Conservation (phyloP, 140 eudicot species). For the Anethum foeniculum region DNA sequence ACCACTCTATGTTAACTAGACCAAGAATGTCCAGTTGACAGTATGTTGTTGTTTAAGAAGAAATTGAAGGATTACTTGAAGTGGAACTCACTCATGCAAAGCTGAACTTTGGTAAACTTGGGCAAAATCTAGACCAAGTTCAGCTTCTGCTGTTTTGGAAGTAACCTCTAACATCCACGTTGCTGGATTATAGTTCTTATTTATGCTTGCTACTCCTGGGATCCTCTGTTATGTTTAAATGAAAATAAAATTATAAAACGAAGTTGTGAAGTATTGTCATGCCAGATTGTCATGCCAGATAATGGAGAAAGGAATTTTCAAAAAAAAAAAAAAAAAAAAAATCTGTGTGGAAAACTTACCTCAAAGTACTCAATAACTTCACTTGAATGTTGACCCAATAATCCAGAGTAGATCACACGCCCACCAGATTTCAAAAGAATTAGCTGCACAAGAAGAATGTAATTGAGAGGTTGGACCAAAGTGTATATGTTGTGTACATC, state of each 20-base stretch:
- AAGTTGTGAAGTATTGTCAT: neutral
- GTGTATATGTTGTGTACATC: neutral
- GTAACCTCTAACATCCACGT: constrained; percentile 90
- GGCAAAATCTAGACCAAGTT: constrained; percentile 68
- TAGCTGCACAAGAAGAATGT: constrained; percentile 37
- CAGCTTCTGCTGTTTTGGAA: constrained; percentile 65
- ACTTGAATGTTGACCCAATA: constrained; percentile 59
- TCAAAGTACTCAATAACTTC: constrained; percentile 69
- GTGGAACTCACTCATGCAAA: constrained; percentile 46
- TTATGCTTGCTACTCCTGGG: constrained; percentile 66
- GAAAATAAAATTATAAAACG: neutral
- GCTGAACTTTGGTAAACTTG: constrained; percentile 44
- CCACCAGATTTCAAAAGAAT: constrained; percentile 80
- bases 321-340: neutral
- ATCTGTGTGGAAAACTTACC: constrained; percentile 32
- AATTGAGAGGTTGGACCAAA: neutral
- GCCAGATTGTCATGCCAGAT: neutral
- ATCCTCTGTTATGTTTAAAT: constrained; percentile 35
- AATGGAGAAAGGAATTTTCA: neutral
- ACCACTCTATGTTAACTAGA: neutral
- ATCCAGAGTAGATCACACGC: constrained; percentile 65
- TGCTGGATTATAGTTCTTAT: constrained; percentile 70
- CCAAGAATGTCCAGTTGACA: neutral
- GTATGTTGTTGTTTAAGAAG: neutral
- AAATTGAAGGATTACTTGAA: neutral